Base-by-base conservation (phyloP, 192 early-diverging fungal genomes). In the Entomortierella beljakovae region DNA sequence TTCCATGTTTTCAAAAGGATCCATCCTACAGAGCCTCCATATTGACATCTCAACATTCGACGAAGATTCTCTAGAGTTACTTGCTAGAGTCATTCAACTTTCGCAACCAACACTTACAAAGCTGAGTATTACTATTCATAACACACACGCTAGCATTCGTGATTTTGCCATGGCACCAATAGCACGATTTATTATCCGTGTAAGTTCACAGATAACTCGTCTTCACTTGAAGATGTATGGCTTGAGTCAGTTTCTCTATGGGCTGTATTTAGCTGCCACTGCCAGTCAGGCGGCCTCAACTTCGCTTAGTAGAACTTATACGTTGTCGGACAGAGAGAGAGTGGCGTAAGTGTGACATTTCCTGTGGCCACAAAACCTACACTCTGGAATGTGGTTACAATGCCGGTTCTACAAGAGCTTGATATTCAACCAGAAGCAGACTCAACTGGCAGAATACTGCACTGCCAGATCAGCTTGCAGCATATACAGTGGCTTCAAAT, bases 401-500 rank as follows among this genome's bases (percentile, higher is more conserved):
- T 67, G 65, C 43, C 65, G 9, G 6, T 35, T 29, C 65, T 67
- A 0, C 42, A 28, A 23, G 65, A 67, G 40, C 32, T 67, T 3
- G 40, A 57, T 6, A 67, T 67, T 25, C 40, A 67, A 31, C 53
- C 53, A 10, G 29, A 57, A 15, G 31, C 42, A 9, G 65, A 67
- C 29, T 15, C 53, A 2, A 31, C 28, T 43, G 51, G 52, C 64
- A 54, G 29, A 9, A 57, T 56, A 43, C 10, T 57, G 9, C 65
- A 67, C 35, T 67, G 65, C 25, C 65, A 55, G 22, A 49, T 67
- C 42, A 55, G 57, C 38, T 28, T 31, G 0, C 54, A 54, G 9
- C 42, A 67, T 20, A 29, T 57, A 9, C 65, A 67, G 31, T 67
- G 65, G 65, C 42, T 67, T 6, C 43, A 46, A 10, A 57, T 67